A percentile compares a stretch with the other conserved stretches of the same genome.
phyloP scores from a whole-genome alignment of 345 rosid species.

The Acer yangbiense region DNA sequence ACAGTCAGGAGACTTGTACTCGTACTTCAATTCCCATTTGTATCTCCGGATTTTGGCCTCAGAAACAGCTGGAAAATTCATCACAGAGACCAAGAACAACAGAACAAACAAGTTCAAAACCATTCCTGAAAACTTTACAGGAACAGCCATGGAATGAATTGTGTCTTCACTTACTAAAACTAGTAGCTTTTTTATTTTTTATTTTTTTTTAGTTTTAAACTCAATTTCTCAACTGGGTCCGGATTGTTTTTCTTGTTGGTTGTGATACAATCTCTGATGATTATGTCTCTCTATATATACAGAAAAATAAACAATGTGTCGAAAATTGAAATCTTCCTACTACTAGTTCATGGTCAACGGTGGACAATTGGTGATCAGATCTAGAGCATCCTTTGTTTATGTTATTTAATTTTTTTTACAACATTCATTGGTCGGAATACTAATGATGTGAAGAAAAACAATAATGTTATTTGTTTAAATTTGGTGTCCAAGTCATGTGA shows the following conservation, averaged over 20 bases:
- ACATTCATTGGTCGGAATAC: too few species aligned
- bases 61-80: conserved; percentile 7
- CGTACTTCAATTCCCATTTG: conserved; percentile 73
- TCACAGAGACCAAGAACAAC: background rate
- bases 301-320: too few species aligned
- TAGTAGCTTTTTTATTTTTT: too few species aligned
- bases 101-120: conserved; percentile 3
- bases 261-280: background rate
- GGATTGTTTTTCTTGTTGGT: background rate
- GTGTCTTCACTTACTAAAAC: background rate
- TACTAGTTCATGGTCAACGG: background rate
- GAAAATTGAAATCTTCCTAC: background rate
- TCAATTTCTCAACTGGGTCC: background rate
- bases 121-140: background rate
- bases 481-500: too few species aligned
- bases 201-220: too few species aligned
- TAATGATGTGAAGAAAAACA: too few species aligned
- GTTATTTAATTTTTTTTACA: too few species aligned
- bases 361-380: too few species aligned
- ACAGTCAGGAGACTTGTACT: conserved; percentile 67
- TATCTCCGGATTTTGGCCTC: conserved; percentile 45
- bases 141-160: background rate
- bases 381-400: too few species aligned
- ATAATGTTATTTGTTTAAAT: too few species aligned
- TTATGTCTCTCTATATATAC: background rate